Conservation (phyloP, 164 flowering plant genomes). For the Malania oleifera region DNA sequence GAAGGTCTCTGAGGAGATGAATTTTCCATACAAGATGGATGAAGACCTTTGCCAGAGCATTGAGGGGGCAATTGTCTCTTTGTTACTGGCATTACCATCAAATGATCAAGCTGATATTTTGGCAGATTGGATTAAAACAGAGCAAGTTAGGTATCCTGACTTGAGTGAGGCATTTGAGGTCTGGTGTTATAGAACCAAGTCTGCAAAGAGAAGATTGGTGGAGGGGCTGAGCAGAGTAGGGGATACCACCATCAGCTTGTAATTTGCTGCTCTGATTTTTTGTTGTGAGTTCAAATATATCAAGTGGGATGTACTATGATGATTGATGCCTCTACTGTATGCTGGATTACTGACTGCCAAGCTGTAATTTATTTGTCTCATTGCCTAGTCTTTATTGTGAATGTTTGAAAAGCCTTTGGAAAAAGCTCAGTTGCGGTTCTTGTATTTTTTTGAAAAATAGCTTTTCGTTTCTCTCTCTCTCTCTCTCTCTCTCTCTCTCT, state of each 20-base stretch:
- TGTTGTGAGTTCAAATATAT: conserved; percentile 4
- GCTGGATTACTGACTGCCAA: too few species aligned
- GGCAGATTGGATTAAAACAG: conserved; percentile 68
- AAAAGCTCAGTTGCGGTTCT: too few species aligned
- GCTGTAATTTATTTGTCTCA: background rate
- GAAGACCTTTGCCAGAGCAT: conserved; percentile 65
- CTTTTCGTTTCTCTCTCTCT: too few species aligned
- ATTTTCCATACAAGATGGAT: conserved; percentile 54
- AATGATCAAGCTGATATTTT: conserved; percentile 82
- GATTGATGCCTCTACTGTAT: background rate
- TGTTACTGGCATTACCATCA: conserved; percentile 69
- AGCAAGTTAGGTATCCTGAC: conserved; percentile 65
- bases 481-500: too few species aligned
- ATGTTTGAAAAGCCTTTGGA: background rate
- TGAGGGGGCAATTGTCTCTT: conserved; percentile 69
- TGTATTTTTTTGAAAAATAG: too few species aligned
- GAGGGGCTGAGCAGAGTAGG: conserved; percentile 35
- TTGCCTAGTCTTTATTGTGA: background rate
- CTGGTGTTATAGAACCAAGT: conserved; percentile 91
- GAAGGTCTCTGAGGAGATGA: conserved; percentile 25
- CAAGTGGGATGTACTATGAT: background rate
- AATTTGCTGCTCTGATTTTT: conserved; percentile 1
- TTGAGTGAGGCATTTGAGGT: conserved; percentile 90
- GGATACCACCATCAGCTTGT: conserved; percentile 32
- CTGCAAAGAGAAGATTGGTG: conserved; percentile 78